phyloP scores from a whole-genome alignment of 768 basidiomycete genomes.

The Imleria badia region DNA sequence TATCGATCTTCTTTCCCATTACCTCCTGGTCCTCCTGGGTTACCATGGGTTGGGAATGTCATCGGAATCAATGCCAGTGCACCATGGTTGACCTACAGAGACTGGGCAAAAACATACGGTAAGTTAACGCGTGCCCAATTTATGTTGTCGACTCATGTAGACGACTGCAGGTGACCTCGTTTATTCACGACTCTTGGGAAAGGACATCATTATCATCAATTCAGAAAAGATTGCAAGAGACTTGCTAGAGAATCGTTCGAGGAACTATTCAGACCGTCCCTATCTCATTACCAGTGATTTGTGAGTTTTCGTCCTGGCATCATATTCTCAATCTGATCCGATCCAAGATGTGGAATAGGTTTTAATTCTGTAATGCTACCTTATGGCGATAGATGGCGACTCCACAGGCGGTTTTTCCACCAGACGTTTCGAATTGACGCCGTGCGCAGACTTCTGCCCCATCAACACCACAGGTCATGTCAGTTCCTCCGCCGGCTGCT shows the following conservation, averaged over 20 bases:
- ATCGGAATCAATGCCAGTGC: constrained; percentile 31
- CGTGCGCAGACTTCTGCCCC: constrained; percentile 22
- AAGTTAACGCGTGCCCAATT: background rate
- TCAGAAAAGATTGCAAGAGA: constrained; percentile 40
- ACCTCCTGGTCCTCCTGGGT: constrained; percentile 36
- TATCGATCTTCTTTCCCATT: background rate
- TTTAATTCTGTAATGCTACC: constrained; percentile 13
- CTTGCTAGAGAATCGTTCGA: constrained; percentile 44
- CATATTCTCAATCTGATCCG: background rate
- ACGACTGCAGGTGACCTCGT: constrained; percentile 39
- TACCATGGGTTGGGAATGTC: constrained; percentile 38
- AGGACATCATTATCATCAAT: constrained; percentile 44
- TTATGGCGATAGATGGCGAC: background rate
- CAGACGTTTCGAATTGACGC: constrained; percentile 15
- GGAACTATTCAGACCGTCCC: constrained; percentile 50
- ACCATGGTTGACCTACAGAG: constrained; percentile 35
- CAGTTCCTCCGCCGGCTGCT: constrained; percentile 30
- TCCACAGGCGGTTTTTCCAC: constrained; percentile 14
- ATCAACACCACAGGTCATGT: constrained; percentile 26
- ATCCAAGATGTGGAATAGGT: constrained; percentile 1
- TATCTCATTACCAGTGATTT: constrained; percentile 1
- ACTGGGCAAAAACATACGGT: constrained; percentile 37
- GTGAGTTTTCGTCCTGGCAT: background rate
- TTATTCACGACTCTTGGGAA: constrained; percentile 46
- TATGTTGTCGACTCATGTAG: background rate